Evolutionary conservation across 768 basidiomycete genomes (phyloP).

Genomic region (Termitomyces sp.): DNA sequence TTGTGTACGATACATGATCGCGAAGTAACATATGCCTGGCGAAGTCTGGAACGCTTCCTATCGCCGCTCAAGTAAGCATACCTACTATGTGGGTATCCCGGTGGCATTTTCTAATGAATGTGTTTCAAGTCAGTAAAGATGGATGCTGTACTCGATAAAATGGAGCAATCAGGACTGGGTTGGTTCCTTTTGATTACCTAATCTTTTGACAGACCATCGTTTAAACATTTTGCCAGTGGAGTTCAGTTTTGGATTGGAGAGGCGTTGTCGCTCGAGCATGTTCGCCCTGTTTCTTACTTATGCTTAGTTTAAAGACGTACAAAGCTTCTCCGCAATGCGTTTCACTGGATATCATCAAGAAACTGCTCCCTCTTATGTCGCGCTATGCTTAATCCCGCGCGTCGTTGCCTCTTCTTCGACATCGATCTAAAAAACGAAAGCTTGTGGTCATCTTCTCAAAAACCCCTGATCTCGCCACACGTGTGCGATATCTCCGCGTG

Average conservation of each 20-base stretch:
- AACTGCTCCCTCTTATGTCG: not conserved
- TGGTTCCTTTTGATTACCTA: too few relatives aligned
- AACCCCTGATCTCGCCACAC: not conserved
- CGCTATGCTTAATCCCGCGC: not conserved
- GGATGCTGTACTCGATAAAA: too few relatives aligned
- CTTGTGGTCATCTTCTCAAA: not conserved
- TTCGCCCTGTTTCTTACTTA: not conserved
- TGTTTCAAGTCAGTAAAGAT: too few relatives aligned
- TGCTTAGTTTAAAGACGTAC: not conserved
- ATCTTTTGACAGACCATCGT: too few relatives aligned
- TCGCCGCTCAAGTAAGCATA: not conserved
- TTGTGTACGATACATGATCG: not conserved
- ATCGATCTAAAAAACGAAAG: not conserved
- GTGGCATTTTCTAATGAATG: too few relatives aligned
- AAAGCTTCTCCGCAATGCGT: too few relatives aligned
- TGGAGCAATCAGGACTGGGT: too few relatives aligned
- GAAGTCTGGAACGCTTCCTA: not conserved
- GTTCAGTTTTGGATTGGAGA: not conserved
- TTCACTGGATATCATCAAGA: not conserved
- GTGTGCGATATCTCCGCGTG: not conserved
- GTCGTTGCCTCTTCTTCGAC: not conserved
- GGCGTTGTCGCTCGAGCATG: not conserved
- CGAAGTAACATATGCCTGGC: not conserved
- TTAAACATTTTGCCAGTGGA: too few relatives aligned
- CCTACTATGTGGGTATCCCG: too few relatives aligned